Base-by-base conservation (phyloP, 352 stramenopile species). In the Phytophthora meadii region DNA sequence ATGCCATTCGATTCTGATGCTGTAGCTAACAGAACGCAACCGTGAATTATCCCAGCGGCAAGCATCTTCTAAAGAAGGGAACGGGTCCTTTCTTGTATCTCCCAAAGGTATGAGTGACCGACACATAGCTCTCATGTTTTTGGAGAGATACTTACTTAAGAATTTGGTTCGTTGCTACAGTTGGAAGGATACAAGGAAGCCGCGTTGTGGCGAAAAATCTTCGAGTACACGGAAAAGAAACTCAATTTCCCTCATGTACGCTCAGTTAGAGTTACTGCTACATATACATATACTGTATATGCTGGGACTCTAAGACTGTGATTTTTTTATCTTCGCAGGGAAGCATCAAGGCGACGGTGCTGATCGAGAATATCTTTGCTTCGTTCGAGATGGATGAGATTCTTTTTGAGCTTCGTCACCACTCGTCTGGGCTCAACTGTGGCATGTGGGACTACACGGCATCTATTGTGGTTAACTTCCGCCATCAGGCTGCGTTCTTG, bases 391-490 rank as follows among this genome's bases (percentile, higher is more conserved):
- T 99, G 94, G 96, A 99, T 63, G 96, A 99, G 54, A 93, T 96
- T 58, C 77, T 98, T 3, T 99, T 95, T 61, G 96, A 98, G 73
- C 84, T 99, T 49, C 88, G 92, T 45, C 82, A 98, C 59, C 94
- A 99, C 79, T 98, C 91, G 15, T 76, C 89, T 10, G 97, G 96
- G 25, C 74, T 99, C 39, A 99, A 99, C 76, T 99, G 96, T 72
- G 97, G 97, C 36, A 95, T 97, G 65, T 99, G 96, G 95, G 96
- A 99, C 75, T 99, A 99, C 75, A 96, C 98, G 6, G 98, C 98
- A 61, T 98, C 91, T 15, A 97, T 97, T 68, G 97, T 98, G 66
- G 97, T 98, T 66, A 95, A 94, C 62, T 97, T 98, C 19, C 90
- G 95, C 45, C 77, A 82, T 34, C 82, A 90, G 41, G 37, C 17